phyloP scores from a whole-genome alignment of 73 alveolate species.

The Paramecium sexaurelia region DNA sequence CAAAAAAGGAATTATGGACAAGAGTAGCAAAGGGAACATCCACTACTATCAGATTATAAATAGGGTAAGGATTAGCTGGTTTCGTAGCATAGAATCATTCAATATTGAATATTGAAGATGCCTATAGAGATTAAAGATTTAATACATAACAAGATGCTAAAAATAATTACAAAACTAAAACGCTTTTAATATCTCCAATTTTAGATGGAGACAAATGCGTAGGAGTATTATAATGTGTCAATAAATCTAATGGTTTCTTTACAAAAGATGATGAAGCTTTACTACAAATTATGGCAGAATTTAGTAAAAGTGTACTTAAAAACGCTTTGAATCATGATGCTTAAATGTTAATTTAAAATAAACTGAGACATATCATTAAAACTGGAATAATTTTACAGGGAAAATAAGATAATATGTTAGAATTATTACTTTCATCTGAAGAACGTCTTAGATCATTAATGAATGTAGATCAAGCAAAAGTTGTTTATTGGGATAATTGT shows the following conservation, averaged over 20 bases:
- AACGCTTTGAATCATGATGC: constrained; percentile 67
- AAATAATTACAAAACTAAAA: constrained; percentile 72
- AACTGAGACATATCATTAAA: constrained; percentile 57
- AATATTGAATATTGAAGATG: constrained; percentile 75
- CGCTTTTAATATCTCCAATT: constrained; percentile 77
- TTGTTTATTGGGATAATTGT: constrained; percentile 60
- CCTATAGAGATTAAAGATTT: constrained; percentile 75
- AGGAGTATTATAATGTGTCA: constrained; percentile 66
- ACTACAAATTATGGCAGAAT: constrained; percentile 50
- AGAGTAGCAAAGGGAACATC: constrained; percentile 74
- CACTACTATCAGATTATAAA: constrained; percentile 68
- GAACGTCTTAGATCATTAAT: constrained; percentile 51
- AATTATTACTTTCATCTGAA: constrained; percentile 42
- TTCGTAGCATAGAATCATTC: constrained; percentile 67
- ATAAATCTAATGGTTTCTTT: constrained; percentile 73
- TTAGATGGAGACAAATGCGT: constrained; percentile 67
- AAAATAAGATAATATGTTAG: background rate
- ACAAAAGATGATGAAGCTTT: constrained; percentile 70
- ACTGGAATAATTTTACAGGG: background rate
- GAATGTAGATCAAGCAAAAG: constrained; percentile 67
- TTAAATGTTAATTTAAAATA: constrained; percentile 50
- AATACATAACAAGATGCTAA: constrained; percentile 73
- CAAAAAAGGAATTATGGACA: constrained; percentile 76
- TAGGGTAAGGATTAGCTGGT: constrained; percentile 77
- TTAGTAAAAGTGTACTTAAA: constrained; percentile 56